Evolutionary conservation across 176 grass and related monocot genomes (phyloP).

Genomic region (Carex scoparia): DNA sequence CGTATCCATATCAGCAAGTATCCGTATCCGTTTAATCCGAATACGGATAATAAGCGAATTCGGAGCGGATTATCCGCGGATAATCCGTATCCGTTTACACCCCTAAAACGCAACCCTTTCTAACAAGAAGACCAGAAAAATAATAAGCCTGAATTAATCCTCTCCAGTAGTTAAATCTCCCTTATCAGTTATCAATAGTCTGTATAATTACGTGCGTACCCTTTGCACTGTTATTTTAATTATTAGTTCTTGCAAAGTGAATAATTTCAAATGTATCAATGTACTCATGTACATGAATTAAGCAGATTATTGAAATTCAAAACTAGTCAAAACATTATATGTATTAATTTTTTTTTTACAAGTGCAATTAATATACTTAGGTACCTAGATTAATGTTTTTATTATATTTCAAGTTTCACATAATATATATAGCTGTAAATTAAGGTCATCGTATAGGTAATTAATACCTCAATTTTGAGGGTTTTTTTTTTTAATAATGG

Average conservation of each 20-base stretch:
- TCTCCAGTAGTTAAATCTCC: not conserved
- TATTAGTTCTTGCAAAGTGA: not conserved
- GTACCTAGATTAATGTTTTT: not conserved
- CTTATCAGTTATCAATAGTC: not conserved
- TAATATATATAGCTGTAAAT: not conserved
- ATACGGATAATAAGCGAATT: too few relatives aligned
- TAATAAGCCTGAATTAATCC: not conserved
- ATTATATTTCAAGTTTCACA: not conserved
- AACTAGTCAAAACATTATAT: not conserved
- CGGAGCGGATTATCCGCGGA: too few relatives aligned
- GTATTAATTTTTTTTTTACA: too few relatives aligned
- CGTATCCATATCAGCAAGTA: too few relatives aligned
- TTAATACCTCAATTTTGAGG: not conserved
- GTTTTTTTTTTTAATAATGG: not conserved
- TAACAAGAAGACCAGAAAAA: not conserved
- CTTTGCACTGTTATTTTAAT: not conserved
- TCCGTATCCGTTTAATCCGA: too few relatives aligned
- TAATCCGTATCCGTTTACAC: too few relatives aligned
- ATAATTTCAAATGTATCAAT: not conserved
- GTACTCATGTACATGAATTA: not conserved
- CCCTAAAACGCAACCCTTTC: not conserved
- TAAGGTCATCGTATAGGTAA: not conserved
- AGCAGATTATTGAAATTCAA: not conserved
- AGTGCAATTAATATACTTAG: not conserved
- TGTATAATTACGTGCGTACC: too few relatives aligned